Conservation (phyloP, 2,329 filamentous ascomycete species). For the Dactylellina haptotyla region DNA sequence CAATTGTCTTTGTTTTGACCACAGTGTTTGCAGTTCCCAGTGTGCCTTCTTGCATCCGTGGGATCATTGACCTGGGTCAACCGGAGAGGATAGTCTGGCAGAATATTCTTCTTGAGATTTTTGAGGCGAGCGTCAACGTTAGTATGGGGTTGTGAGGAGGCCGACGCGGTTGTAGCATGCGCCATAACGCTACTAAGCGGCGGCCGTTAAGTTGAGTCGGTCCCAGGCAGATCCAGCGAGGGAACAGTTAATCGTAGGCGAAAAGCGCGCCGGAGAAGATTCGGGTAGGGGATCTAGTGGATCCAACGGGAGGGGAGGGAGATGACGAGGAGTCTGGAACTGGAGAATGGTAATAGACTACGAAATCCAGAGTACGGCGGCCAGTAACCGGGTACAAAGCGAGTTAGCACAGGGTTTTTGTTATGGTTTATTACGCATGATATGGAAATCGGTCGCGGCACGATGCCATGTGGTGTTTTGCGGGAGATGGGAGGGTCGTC, state of each 20-base stretch:
- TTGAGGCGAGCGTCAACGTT: conserved; percentile 46
- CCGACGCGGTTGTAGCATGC: conserved; percentile 55
- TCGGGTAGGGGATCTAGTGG: not conserved
- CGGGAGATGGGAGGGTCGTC: not conserved
- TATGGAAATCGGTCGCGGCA: too few relatives aligned
- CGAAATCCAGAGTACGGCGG: too few relatives aligned
- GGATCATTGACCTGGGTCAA: conserved; percentile 42
- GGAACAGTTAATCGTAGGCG: not conserved
- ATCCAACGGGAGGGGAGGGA: not conserved
- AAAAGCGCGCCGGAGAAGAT: conserved; percentile 3
- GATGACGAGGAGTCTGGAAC: not conserved
- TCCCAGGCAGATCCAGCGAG: conserved; percentile 18
- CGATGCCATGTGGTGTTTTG: not conserved
- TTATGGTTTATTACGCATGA: too few relatives aligned
- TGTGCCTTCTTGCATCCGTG: conserved; percentile 34
- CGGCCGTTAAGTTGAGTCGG: conserved; percentile 31
- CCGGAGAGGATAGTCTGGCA: conserved; percentile 51
- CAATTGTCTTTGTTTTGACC: conserved; percentile 51
- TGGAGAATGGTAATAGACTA: too few relatives aligned
- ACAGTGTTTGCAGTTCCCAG: conserved; percentile 45
- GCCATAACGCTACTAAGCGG: conserved; percentile 54
- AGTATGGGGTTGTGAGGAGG: conserved; percentile 43
- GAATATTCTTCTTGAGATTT: conserved; percentile 52
- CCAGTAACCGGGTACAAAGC: too few relatives aligned
- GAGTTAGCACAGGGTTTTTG: too few relatives aligned